Base-by-base conservation (phyloP, 305 asterid genomes). In the Fraxinus latifolia region DNA sequence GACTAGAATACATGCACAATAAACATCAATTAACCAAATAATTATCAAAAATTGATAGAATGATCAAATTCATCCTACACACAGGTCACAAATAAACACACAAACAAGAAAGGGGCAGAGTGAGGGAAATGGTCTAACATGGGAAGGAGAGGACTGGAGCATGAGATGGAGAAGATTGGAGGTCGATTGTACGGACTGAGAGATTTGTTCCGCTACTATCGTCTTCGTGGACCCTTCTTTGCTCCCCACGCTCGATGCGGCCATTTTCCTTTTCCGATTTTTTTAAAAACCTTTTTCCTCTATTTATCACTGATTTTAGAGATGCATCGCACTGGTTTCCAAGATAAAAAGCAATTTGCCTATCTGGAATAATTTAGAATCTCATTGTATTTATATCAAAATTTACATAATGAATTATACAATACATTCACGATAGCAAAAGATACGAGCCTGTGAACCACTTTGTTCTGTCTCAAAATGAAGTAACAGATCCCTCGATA, bases 131-230 rank as follows among this genome's bases (percentile, higher is more conserved):
- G 42, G 72, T 25, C 78, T 75, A 21, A 88, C 90, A 21, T 84
- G 97, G 19, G 98, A 87, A 34, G 97, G 92, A 73, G 98, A 94
- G 36, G 98, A 89, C 12, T 93, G 93, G 70, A 91, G 93, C 98
- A 94, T 94, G 91, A 94, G 98, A 79, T 89, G 97, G 21, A 94
- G 93, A 79, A 94, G 98, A 87, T 94, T 94, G 83, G 98, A 94
- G 47, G 97, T 93, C 75, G 98, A 94, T 83, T 88, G 94, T 1
- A 93, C 89, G 33, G 95, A 89, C 80, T 93, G 98, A 8, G 97
- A 89, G 58, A 94, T 93, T 81, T 94, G 98, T 86, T 93, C 97
- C 17, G 94, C 93, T 1, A 90, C 93, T 37, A 77, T 12, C 12
- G 89, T 68, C 77, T 91, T 94, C 19, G 97, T 93, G 7, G 98